phyloP scores from a whole-genome alignment of 2,329 filamentous ascomycete genomes.

The Botrytis tulipae region DNA sequence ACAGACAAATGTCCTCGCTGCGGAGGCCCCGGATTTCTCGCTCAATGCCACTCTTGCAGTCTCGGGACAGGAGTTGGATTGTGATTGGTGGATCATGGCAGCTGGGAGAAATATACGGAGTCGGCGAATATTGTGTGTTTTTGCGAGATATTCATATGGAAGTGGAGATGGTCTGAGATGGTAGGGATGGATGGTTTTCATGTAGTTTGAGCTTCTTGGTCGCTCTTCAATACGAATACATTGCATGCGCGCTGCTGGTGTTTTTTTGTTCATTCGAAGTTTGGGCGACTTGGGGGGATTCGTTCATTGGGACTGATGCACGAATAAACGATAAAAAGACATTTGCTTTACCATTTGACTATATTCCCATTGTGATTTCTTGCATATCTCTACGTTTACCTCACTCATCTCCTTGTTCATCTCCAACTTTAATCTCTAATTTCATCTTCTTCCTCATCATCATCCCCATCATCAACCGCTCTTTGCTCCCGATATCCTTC shows the following conservation, averaged over 20 bases:
- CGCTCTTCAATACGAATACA: neutral
- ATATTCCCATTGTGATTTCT: neutral
- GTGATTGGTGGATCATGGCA: neutral
- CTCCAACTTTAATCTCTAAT: neutral
- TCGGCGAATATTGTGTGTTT: neutral
- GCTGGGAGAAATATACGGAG: neutral
- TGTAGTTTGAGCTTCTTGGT: neutral
- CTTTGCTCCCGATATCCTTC: neutral
- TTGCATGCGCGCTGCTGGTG: neutral
- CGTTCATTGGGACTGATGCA: neutral
- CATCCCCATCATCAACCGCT: neutral
- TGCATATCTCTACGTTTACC: neutral
- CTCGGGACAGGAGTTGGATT: neutral
- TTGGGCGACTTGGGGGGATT: neutral
- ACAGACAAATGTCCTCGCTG: neutral
- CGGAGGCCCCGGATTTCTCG: neutral
- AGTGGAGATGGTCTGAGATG: neutral
- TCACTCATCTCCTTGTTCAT: neutral
- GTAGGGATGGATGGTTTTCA: neutral
- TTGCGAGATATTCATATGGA: too few species aligned
- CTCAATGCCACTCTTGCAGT: neutral
- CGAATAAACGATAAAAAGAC: neutral
- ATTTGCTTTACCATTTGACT: neutral
- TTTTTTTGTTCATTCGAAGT: neutral
- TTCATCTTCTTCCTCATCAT: neutral